Evolutionary conservation across 2,329 filamentous ascomycete genomes (phyloP).

Genomic region (Phialophora macrospora): DNA sequence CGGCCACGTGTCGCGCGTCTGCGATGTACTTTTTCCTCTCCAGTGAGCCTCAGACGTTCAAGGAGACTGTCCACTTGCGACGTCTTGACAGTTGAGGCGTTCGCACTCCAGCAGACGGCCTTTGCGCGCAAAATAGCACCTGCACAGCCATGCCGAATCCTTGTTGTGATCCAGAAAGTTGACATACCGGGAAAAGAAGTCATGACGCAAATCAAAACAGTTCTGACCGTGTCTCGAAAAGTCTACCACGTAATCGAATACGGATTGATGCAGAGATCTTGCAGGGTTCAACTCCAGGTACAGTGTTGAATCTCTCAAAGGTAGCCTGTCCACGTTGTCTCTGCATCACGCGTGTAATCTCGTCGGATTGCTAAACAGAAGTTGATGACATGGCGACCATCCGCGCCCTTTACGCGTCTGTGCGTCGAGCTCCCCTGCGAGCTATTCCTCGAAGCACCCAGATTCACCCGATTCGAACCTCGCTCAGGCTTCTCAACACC

Average conservation of each 20-base stretch:
- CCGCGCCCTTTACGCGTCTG: background rate
- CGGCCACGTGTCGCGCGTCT: constrained; percentile 13
- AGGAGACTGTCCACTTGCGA: background rate
- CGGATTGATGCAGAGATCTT: background rate
- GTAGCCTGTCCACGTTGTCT: background rate
- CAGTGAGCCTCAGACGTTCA: background rate
- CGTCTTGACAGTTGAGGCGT: background rate
- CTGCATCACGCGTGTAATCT: background rate
- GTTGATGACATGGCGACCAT: background rate
- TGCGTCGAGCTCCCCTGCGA: background rate
- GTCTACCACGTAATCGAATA: constrained; percentile 3
- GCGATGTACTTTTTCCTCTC: constrained; percentile 16
- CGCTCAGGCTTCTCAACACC: constrained; percentile 39
- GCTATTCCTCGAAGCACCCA: background rate
- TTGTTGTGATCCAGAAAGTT: background rate
- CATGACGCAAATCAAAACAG: constrained; percentile 6
- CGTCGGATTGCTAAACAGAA: background rate
- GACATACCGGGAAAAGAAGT: constrained; percentile 1
- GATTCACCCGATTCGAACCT: background rate
- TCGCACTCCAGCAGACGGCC: background rate
- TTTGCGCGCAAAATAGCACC: background rate
- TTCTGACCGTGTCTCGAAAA: background rate
- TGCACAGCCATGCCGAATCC: background rate
- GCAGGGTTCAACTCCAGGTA: background rate
- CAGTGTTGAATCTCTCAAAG: background rate